These are phyloP conservation scores for Cutaneotrichosporon spelunceum DNA, from an alignment of 1,284 basidiomycete species.

Conservation along the genomic window DNA sequence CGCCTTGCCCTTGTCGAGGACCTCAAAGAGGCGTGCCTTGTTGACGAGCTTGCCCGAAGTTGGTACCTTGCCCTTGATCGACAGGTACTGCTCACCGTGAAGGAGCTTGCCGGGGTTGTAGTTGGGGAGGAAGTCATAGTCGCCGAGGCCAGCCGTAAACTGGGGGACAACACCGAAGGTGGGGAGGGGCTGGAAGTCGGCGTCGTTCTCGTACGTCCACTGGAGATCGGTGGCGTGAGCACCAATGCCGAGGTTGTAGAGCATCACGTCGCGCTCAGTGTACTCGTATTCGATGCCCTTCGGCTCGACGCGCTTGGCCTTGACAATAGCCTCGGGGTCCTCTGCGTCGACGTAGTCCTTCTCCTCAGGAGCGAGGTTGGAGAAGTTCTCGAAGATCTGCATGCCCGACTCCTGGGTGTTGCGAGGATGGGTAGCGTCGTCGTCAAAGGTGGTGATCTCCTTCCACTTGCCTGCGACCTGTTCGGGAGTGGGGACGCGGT, in stretches of 20 bases:
- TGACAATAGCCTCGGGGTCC: conserved; percentile 76
- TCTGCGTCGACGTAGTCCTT: conserved; percentile 70
- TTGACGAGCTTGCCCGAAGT: conserved; percentile 80
- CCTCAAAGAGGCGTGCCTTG: conserved; percentile 58
- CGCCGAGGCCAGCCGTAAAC: conserved; percentile 65
- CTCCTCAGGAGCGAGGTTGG: conserved; percentile 58
- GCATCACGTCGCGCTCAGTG: conserved; percentile 83
- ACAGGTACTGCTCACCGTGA: conserved; percentile 94
- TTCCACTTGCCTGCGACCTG: conserved; percentile 74
- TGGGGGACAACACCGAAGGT: conserved; percentile 98
- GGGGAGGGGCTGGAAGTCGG: conserved; percentile 77
- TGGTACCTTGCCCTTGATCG: conserved; percentile 83
- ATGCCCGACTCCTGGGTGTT: conserved; percentile 69
- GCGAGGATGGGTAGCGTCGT: conserved; percentile 67
- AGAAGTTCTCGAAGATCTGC: conserved; percentile 78
- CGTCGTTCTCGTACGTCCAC: conserved; percentile 86
- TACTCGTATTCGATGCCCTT: conserved; percentile 67
- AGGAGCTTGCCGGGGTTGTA: conserved; percentile 95
- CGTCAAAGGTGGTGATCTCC: conserved; percentile 77
- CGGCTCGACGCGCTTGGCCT: conserved; percentile 67
- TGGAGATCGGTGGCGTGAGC: conserved; percentile 88
- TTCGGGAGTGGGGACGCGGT: conserved; percentile 71
- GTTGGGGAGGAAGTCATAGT: conserved; percentile 78
- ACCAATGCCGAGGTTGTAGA: conserved; percentile 96
- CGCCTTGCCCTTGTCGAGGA: conserved; percentile 70